These are phyloP conservation scores for Plantago major DNA, from an alignment of 257 asterid species.

Conservation along the genomic window DNA sequence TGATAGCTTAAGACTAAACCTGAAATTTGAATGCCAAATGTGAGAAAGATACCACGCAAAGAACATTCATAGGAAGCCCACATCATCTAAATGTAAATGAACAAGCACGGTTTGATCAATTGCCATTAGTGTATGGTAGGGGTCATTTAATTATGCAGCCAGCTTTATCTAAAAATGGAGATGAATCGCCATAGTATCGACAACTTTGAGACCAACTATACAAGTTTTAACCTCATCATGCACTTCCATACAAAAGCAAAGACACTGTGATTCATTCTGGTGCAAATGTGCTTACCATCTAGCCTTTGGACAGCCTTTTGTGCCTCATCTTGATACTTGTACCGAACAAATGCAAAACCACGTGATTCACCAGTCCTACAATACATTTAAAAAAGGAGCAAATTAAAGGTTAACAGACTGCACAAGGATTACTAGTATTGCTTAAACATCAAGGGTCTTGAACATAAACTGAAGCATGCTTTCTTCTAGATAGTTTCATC, in stretches of 20 bases:
- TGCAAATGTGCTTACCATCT: slow-evolving; percentile 24
- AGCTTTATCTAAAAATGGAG: too few relatives aligned
- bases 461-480: too few relatives aligned
- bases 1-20: too few relatives aligned
- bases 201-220: neutral
- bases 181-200: neutral
- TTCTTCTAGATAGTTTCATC: too few relatives aligned
- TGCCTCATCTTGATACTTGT: slow-evolving; percentile 34
- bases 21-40: too few relatives aligned
- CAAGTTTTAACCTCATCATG: neutral
- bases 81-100: too few relatives aligned
- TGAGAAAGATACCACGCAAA: too few relatives aligned
- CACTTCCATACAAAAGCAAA: neutral
- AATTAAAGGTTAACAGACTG: neutral
- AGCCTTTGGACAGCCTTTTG: slow-evolving; percentile 36
- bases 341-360: slow-evolving; percentile 40
- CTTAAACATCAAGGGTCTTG: too few relatives aligned
- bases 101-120: too few relatives aligned
- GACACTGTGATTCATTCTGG: neutral
- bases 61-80: too few relatives aligned
- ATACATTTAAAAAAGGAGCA: neutral
- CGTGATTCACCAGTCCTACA: slow-evolving; percentile 37
- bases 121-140: too few relatives aligned
- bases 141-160: too few relatives aligned
- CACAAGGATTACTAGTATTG: neutral